Base-by-base conservation (phyloP, 2,329 filamentous ascomycete genomes). In the Cladosporium sphaerospermum region DNA sequence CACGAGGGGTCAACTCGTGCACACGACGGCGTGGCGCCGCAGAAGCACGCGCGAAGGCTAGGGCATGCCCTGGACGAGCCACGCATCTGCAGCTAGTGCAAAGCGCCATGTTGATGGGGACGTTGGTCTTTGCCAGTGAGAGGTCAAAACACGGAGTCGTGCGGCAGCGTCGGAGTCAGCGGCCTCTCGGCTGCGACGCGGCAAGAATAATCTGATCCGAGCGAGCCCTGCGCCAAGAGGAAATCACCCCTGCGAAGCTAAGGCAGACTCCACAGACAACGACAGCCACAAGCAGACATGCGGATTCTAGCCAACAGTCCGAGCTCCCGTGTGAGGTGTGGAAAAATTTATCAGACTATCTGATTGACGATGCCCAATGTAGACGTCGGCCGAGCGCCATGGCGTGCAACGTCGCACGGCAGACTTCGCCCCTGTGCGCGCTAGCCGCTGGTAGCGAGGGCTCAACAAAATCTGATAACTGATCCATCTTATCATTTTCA, bases 401-500 rank as follows among this genome's bases (percentile, higher is more conserved):
- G 23, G 23, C 23, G 23, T 28, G 23, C 23, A 28, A 28, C 23
- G 23, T 28, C 23, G 23, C 23, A 28, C 23, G 23, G 23, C 23
- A 28, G 23, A 28, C 23, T 28, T 28, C 23, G 23, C 23, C 23
- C 23, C 7, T 5, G 23, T 28, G 7, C 23, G 23, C 23, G 23
- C 23, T 28, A 28, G 23, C 4, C 23, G 23, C 7, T 28, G 23
- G 23, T 28, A 28, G 23, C 23, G 23, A 28, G 23, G 23, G 23
- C 23, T 28, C 23, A 28, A 28, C 23, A 28, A 28, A 28, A 28
- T 28, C 23, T 28, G 23, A 28, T 28, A 28, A 28, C 23, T 28
- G 48, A 51, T 51, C 8, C 48, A 51, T 51, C 48, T 51, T 51
- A 51, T 51, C 48, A 51, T 44, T 51, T 51, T n/a, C 23, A 28